Evolutionary conservation across 2,329 filamentous ascomycete species (phyloP), one percentile per base, ranked within the genome.

Genomic region (Sphaerostilbella broomeana): DNA sequence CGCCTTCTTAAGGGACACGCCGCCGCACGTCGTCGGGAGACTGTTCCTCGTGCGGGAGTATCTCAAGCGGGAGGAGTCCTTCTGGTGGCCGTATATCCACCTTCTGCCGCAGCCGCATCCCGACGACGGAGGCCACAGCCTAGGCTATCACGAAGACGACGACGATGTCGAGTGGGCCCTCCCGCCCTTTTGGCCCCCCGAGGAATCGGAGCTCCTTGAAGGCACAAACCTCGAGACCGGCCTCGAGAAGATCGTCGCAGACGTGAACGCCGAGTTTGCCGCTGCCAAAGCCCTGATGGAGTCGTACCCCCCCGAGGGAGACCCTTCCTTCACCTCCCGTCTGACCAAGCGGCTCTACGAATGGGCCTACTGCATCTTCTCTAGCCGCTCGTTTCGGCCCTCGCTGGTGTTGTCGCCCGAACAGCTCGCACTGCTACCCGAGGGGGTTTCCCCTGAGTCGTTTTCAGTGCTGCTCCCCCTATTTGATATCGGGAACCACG

Each of bases 401-500:
- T 75, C 73, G 3, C 66, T 77, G n/a, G 67, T 80, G 35, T 57
- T 80, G 4, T 63, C 71, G 0, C 45, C 48, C 1, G 41, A 51
- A 2, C 45, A 62, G 13, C 50, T 34, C 39, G 33, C 18, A 3
- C 17, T 44, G 19, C 53, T 64, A 3, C 56, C 63, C 0, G 40
- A 59, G 1, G 54, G 56, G 7, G 52, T 59, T 1, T 47, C 54
- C 21, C 21, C 66, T 4, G 76, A 82, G 36, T 75, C 78, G 50
- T 81, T 84, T 43, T 81, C 81, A 1, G 69, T 86, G 6, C 65
- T 88, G 5, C 66, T 86, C 22, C 84, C 84, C 1, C 64, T 86
- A 4, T 73, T 86, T 41, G 84, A 88, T 53, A 68, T 87, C 19
- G 77, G 76, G 9, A 88, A 88, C 52, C 84, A 88, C 53, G 73